Evolutionary conservation across 225 moss, liverwort and hornwort species (phyloP).

Genomic region (Bryoerythrophyllum caledonicum): DNA sequence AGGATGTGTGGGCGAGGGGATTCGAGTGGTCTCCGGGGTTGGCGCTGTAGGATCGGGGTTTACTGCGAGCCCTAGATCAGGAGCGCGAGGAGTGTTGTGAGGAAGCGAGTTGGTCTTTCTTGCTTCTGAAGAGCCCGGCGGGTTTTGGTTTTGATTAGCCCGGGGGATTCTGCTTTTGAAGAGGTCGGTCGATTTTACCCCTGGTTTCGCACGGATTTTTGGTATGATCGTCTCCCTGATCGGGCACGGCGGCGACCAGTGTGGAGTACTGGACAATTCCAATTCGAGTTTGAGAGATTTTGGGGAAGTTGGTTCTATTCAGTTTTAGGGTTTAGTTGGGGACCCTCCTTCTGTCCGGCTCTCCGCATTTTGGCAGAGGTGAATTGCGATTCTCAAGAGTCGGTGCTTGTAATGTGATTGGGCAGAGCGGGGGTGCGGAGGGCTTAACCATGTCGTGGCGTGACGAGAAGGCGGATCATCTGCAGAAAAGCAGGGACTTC

Average conservation of each 20-base stretch:
- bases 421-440: constrained; percentile 7
- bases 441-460: constrained; percentile 60
- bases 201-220: not conserved
- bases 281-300: not conserved
- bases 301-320: not conserved
- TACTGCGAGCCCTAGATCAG: constrained; percentile 29
- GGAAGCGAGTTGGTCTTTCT: not conserved
- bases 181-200: not conserved
- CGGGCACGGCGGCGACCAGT: not conserved
- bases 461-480: constrained; percentile 51
- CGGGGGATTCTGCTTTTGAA: too few relatives aligned
- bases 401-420: constrained; percentile 6
- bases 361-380: not conserved
- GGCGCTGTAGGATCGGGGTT: constrained; percentile 1
- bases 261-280: not conserved
- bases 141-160: too few relatives aligned
- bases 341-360: not conserved
- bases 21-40: not conserved
- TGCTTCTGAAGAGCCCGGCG: not conserved
- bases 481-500: constrained; percentile 64
- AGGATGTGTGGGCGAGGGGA: not conserved
- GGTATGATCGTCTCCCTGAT: not conserved
- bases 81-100: not conserved
- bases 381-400: not conserved
- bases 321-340: constrained; percentile 17